phyloP scores from a whole-genome alignment of 345 rosid genomes.

The Turritis glabra region DNA sequence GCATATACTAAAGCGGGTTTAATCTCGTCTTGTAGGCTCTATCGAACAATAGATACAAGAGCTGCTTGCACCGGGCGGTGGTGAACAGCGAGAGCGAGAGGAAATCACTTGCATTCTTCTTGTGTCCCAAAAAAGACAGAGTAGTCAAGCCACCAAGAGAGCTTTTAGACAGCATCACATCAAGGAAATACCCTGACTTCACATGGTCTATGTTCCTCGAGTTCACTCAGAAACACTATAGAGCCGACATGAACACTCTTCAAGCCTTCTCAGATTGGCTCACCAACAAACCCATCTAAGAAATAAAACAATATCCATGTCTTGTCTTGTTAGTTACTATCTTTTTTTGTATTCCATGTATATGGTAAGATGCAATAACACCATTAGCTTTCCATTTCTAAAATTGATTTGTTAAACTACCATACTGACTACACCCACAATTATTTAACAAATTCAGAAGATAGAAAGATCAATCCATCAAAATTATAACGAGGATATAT shows the following conservation, averaged over 20 bases:
- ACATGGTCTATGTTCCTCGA: slow-evolving; percentile 83
- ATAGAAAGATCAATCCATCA: neutral
- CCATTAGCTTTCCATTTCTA: neutral
- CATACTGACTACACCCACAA: neutral
- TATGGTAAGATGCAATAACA: slow-evolving; percentile 21
- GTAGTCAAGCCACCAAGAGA: slow-evolving; percentile 77
- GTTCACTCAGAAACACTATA: slow-evolving; percentile 82
- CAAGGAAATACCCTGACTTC: slow-evolving; percentile 81
- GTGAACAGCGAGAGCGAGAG: slow-evolving; percentile 78
- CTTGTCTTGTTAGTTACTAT: slow-evolving; percentile 17
- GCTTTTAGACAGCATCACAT: slow-evolving; percentile 52
- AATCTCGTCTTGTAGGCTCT: slow-evolving; percentile 57
- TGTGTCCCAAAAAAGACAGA: slow-evolving; percentile 79
- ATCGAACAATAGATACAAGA: slow-evolving; percentile 81
- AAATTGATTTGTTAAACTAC: neutral
- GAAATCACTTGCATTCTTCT: slow-evolving; percentile 93
- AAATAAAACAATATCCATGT: neutral
- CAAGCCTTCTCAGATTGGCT: slow-evolving; percentile 64
- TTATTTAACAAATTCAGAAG: neutral
- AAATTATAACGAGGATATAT: neutral
- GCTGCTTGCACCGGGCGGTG: slow-evolving; percentile 94
- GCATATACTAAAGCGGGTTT: slow-evolving; percentile 2
- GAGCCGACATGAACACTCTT: slow-evolving; percentile 91
- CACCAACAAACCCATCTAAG: slow-evolving; percentile 18
- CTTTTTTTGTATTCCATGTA: slow-evolving; percentile 9